Evolutionary conservation across 805 yeast genomes (phyloP).

Genomic region (Lipomyces chichibuensis): DNA sequence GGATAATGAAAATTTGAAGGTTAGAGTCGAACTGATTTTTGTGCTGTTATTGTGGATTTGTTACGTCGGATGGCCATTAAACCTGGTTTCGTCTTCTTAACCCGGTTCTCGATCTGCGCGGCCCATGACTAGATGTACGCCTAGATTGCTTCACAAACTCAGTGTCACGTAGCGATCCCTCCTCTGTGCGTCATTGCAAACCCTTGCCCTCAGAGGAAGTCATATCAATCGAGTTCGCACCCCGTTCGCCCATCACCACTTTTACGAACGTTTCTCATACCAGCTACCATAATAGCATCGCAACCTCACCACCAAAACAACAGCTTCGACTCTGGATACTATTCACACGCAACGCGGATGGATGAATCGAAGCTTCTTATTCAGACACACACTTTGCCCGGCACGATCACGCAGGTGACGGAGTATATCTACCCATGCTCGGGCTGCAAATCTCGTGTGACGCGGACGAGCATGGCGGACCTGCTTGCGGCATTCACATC

Average conservation of each 20-base stretch:
- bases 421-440: conserved; percentile 34
- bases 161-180: background rate
- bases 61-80: too few species aligned
- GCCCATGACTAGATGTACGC: background rate
- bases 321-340: background rate
- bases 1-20: too few species aligned
- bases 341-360: conserved; percentile 1
- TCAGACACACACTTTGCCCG: conserved; percentile 22
- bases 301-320: background rate
- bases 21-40: too few species aligned
- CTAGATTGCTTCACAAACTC: background rate
- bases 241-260: background rate
- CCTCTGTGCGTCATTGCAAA: background rate
- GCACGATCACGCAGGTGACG: conserved; percentile 22
- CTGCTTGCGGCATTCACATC: conserved; percentile 33
- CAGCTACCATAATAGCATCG: background rate
- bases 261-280: background rate
- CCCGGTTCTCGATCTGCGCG: background rate
- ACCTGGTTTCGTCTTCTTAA: too few species aligned
- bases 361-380: conserved; percentile 31
- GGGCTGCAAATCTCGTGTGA: conserved; percentile 35
- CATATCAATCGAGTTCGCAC: background rate
- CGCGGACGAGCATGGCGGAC: conserved; percentile 28
- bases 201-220: background rate
- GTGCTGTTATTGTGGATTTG: too few species aligned